phyloP scores from a whole-genome alignment of 2,329 filamentous ascomycete species.

The Hypoxylon sp. region DNA sequence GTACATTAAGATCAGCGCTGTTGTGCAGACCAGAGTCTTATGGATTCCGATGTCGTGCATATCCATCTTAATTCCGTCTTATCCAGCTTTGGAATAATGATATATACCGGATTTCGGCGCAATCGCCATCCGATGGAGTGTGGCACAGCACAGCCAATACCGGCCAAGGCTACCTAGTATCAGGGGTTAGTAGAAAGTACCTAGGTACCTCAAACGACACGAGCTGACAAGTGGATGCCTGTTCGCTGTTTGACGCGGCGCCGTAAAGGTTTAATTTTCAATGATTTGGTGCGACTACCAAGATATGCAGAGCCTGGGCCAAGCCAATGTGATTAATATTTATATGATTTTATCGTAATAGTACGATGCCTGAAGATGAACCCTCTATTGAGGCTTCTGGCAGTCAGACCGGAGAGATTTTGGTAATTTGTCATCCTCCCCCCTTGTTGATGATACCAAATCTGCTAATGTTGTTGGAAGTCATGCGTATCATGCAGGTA shows the following conservation, averaged over 20 bases:
- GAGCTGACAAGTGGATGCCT: constrained; percentile 15
- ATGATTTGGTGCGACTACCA: not conserved
- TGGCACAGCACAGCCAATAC: not conserved
- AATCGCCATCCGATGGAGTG: constrained; percentile 10
- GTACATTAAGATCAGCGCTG: not conserved
- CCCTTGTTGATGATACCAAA: constrained; percentile 21
- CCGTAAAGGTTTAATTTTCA: constrained; percentile 11
- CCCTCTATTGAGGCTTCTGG: constrained; percentile 34
- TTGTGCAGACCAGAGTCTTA: not conserved
- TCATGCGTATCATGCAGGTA: constrained; percentile 71
- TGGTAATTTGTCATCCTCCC: constrained; percentile 45
- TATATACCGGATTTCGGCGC: constrained; percentile 7
- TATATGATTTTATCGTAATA: constrained; percentile 12
- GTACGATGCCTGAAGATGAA: constrained; percentile 47
- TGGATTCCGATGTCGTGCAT: not conserved
- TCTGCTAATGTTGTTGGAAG: constrained; percentile 44
- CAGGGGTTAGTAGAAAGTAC: constrained; percentile 7
- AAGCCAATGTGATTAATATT: constrained; percentile 3
- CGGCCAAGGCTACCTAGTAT: not conserved
- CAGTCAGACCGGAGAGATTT: constrained; percentile 44
- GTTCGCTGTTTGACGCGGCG: constrained; percentile 13
- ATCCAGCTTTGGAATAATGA: not conserved
- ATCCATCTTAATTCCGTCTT: not conserved
- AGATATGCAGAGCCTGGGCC: not conserved
- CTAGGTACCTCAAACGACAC: not conserved